phyloP scores from a whole-genome alignment of 371 early-diverging fungal genomes.

The Vairimorpha necatrix region DNA sequence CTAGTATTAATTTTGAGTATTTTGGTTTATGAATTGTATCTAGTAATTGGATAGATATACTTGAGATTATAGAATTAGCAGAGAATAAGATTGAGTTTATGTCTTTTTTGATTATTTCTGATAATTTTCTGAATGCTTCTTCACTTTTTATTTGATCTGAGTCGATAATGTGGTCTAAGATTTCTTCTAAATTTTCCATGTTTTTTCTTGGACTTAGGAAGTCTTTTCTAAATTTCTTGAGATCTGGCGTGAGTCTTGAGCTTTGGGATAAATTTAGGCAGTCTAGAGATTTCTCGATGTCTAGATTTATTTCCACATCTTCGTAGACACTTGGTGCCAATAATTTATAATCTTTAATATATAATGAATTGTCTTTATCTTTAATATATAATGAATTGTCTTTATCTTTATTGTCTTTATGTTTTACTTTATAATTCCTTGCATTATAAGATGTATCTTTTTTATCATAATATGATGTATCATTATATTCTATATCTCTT shows the following conservation, averaged over 20 bases:
- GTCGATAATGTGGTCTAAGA: slow-evolving; percentile 36
- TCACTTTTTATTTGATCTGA: slow-evolving; percentile 16
- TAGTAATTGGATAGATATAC: slow-evolving; percentile 46
- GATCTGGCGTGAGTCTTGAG: slow-evolving; percentile 1
- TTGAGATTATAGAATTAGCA: slow-evolving; percentile 46
- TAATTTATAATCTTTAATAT: not conserved
- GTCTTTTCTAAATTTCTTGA: slow-evolving; percentile 23
- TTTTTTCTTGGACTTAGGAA: slow-evolving; percentile 11
- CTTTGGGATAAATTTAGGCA: slow-evolving; percentile 17
- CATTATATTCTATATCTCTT: not conserved
- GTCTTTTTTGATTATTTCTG: slow-evolving; percentile 15
- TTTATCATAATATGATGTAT: not conserved
- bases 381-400: not conserved
- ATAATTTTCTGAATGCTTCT: slow-evolving; percentile 34
- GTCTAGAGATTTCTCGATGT: slow-evolving; percentile 31
- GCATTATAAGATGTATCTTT: not conserved
- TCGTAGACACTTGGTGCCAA: slow-evolving; percentile 20
- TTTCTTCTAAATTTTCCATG: slow-evolving; percentile 29
- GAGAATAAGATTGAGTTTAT: slow-evolving; percentile 15
- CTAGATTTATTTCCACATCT: not conserved
- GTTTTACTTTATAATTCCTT: not conserved
- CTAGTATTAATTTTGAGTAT: slow-evolving; percentile 12
- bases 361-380: not conserved
- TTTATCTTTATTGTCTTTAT: not conserved
- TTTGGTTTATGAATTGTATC: slow-evolving; percentile 14